phyloP scores from a whole-genome alignment of 805 yeast species.

The Wickerhamomyces tratensis region DNA sequence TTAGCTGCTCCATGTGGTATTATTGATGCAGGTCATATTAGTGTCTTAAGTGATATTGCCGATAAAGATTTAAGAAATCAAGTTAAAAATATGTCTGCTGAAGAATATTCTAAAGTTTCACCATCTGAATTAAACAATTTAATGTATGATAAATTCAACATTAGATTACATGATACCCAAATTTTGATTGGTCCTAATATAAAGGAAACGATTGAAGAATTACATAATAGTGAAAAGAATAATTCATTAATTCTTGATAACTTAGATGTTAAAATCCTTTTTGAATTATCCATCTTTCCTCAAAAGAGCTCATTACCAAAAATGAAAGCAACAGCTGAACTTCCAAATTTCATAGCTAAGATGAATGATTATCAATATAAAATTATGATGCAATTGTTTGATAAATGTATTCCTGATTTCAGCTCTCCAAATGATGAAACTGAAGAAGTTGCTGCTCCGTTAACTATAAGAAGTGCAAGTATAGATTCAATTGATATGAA shows the following conservation, averaged over 20 bases:
- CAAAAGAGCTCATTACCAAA: slow-evolving; percentile 65
- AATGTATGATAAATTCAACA: slow-evolving; percentile 83
- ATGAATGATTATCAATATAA: slow-evolving; percentile 88
- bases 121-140: slow-evolving; percentile 31
- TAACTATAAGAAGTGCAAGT: slow-evolving; percentile 2
- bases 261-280: slow-evolving; percentile 57
- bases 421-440: slow-evolving; percentile 21
- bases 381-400: slow-evolving; percentile 70
- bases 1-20: slow-evolving; percentile 85
- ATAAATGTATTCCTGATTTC: slow-evolving; percentile 51
- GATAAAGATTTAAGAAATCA: slow-evolving; percentile 59
- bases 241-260: slow-evolving; percentile 62
- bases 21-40: slow-evolving; percentile 92
- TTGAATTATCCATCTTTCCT: slow-evolving; percentile 83
- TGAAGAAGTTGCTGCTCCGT: slow-evolving; percentile 23
- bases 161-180: slow-evolving; percentile 78
- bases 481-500: neutral
- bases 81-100: slow-evolving; percentile 50
- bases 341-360: slow-evolving; percentile 63
- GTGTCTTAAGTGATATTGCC: slow-evolving; percentile 72
- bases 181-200: slow-evolving; percentile 78
- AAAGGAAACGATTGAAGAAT: slow-evolving; percentile 64
- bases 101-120: slow-evolving; percentile 58
- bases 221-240: slow-evolving; percentile 34
- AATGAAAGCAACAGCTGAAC: slow-evolving; percentile 63